Evolutionary conservation across 73 alveolate genomes (phyloP), one percentile per base, ranked within the genome.

Genomic region (Blepharisma japonicum): DNA sequence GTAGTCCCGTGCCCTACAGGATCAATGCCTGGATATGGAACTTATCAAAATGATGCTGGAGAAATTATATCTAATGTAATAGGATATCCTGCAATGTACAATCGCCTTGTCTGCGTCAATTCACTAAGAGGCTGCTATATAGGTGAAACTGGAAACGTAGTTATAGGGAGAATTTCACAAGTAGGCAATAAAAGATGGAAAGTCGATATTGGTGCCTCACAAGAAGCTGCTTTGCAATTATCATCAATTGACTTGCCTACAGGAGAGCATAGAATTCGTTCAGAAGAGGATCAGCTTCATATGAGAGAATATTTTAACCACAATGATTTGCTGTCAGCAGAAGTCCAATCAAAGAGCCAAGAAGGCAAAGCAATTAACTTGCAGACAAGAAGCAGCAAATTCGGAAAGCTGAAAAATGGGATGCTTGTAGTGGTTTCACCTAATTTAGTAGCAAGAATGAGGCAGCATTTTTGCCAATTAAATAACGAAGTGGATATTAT

Each of bases 261-360:
- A 68, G 46, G 71, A 9, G 74, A 48, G n/a, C 74, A 83, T 71
- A 77, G 91, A 68, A 45, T 77, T 9, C 70, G 83, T 48, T 78
- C 91, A 78, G 91, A 84, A 7, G 91, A 84, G 20, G 91, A 84
- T 79, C 87, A 84, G 79, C 77, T 84, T 71, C 82, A 84, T 80
- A 84, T 84, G 91, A 68, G 91, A 38, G 56, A 80, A 53, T 78
- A 78, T 23, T 78, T 84, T 56, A 72, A 81, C 23, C 83, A 84
- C 48, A 76, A 80, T 32, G 91, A 84, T 39, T 50, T 68, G 21
- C 71, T 80, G 48, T 84, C 80, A 68, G 82, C 81, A 46, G 51
- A 82, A 50, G 45, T 9, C 55, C 32, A 46, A 32, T 61, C 45
- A 14, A 38, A 23, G 45, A 83, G 85, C 84, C 38, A 81, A 68